These are phyloP conservation scores for Mycena citricolor DNA, from an alignment of 1,284 basidiomycete genomes.

Conservation along the genomic window DNA sequence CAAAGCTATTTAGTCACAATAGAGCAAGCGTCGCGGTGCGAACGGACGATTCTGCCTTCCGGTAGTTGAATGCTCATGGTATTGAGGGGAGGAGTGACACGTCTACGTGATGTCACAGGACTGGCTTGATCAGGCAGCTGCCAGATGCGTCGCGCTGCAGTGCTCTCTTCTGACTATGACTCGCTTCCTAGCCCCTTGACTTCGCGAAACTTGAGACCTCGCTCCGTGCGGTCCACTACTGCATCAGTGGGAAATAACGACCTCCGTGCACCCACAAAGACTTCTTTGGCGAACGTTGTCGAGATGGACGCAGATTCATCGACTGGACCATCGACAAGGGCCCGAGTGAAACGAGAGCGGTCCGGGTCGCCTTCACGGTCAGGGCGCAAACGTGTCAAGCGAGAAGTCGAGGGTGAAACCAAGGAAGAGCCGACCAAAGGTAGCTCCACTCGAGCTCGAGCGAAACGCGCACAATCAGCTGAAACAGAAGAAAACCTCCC, in stretches of 20 bases:
- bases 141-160: too few relatives aligned
- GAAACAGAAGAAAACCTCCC: too few relatives aligned
- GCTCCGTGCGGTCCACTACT: slow-evolving; percentile 4
- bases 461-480: too few relatives aligned
- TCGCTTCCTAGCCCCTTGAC: slow-evolving; percentile 14
- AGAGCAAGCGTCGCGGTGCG: neutral
- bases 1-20: neutral
- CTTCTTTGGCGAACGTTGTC: slow-evolving; percentile 11
- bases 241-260: neutral
- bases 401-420: too few relatives aligned
- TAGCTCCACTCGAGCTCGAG: too few relatives aligned
- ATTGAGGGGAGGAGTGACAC: too few relatives aligned
- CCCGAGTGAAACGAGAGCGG: neutral
- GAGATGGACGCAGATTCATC: too few relatives aligned
- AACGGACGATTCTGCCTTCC: slow-evolving; percentile 20
- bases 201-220: slow-evolving; percentile 9
- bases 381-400: neutral
- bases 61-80: slow-evolving; percentile 9
- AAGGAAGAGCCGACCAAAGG: too few relatives aligned
- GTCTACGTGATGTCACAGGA: too few relatives aligned
- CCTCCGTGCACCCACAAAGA: neutral
- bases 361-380: neutral
- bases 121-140: too few relatives aligned
- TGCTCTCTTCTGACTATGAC: slow-evolving; percentile 3
- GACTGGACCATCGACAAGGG: too few relatives aligned